Evolutionary conservation across 257 asterid genomes (phyloP).

Genomic region (Rehmannia glutinosa): DNA sequence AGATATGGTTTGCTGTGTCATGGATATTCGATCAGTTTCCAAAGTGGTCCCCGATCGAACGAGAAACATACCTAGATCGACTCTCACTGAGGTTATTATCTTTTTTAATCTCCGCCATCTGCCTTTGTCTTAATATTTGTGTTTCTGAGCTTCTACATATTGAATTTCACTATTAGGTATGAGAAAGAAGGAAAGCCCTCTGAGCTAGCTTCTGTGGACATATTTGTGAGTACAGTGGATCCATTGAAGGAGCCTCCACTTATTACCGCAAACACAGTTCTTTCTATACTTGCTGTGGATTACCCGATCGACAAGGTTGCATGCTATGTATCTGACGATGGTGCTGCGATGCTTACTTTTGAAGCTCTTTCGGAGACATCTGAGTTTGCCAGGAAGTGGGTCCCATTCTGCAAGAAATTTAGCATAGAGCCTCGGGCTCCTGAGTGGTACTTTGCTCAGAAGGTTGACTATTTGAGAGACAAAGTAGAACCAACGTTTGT

Average conservation of each 20-base stretch:
- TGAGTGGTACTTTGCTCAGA: conserved; percentile 76
- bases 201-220: conserved; percentile 83
- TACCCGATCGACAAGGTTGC: conserved; percentile 85
- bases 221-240: conserved; percentile 91
- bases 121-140: background rate
- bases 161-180: conserved; percentile 13
- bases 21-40: conserved; percentile 92
- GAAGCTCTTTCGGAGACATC: conserved; percentile 84
- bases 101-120: background rate
- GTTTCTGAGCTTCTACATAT: background rate
- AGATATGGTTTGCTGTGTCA: conserved; percentile 87
- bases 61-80: conserved; percentile 81
- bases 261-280: conserved; percentile 80
- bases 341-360: conserved; percentile 81
- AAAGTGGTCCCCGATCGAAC: conserved; percentile 66
- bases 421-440: conserved; percentile 89
- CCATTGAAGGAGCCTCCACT: conserved; percentile 89
- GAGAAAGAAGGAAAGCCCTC: conserved; percentile 72
- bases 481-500: conserved; percentile 74
- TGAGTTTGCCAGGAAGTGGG: conserved; percentile 86
- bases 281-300: conserved; percentile 80
- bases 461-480: conserved; percentile 75
- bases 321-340: conserved; percentile 86
- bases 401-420: conserved; percentile 75
- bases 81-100: conserved; percentile 58